Evolutionary conservation across 2,329 filamentous ascomycete genomes (phyloP), one percentile per base, ranked within the genome.

Genomic region (Pezicula radicicola): DNA sequence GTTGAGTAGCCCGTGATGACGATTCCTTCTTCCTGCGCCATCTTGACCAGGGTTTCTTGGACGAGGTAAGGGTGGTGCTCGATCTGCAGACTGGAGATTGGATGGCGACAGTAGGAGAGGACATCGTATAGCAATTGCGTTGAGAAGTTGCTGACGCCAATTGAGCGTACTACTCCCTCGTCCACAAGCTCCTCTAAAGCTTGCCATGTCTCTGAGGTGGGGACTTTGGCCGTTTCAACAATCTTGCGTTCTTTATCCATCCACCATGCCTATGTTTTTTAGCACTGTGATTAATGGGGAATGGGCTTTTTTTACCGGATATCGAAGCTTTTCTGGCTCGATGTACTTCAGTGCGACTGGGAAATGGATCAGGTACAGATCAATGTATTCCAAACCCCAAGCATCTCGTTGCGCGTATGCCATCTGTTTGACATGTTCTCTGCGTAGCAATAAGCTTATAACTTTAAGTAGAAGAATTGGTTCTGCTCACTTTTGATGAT

Each of bases 21-120:
- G 54, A 88, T 81, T 43, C 73, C 73, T 61, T 83, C 69, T 61
- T 76, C 73, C 67, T 83, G 74, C 49, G 79, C 81, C 59, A 82
- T 75, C 50, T 77, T 66, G 63, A 93, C 70, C 47, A 94, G 80
- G 52, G 82, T 76, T 55, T 75, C 70, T 78, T 94, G 89, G 56
- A 87, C 85, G 51, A 92, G 82, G 79, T 91, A 93, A 25, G 89
- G 89, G 78, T 94, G 89, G 75, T 91, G 88, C 78, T 94, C 89
- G 70, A 94, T 85, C 78, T 94, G 89, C 55, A 93, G 83, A 85
- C 84, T 48, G 87, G 85, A 25, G 87, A 87, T 44, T 75, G 78
- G 72, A 89, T 81, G 63, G 78, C 81, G 60, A 85, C 87, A 72
- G 89, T 89, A 66, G 84, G n/a, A 79, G 77, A 62, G 83, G 67